phyloP scores from a whole-genome alignment of 257 asterid species.

The Solanum bulbocastanum region DNA sequence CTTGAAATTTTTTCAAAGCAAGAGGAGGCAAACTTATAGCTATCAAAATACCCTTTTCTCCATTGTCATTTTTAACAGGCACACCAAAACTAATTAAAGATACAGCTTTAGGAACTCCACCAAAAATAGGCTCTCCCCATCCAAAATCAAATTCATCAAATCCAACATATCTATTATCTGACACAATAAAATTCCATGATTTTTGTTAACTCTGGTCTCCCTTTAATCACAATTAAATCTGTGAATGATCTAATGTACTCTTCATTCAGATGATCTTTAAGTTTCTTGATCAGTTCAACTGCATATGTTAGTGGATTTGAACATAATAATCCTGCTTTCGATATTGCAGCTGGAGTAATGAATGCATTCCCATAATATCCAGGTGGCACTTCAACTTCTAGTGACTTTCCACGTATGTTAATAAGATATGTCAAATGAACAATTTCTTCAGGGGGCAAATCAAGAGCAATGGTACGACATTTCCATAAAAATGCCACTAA shows the following conservation, averaged over 20 bases:
- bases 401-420: background rate
- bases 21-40: background rate
- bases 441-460: background rate
- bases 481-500: slow-evolving; percentile 3
- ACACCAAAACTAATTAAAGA: background rate
- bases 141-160: background rate
- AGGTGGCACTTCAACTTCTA: background rate
- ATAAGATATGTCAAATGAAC: background rate
- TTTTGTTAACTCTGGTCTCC: background rate
- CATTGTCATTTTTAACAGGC: background rate
- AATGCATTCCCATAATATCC: slow-evolving; percentile 17
- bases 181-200: background rate
- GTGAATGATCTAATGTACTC: slow-evolving; percentile 6
- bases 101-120: background rate
- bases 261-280: background rate
- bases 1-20: background rate
- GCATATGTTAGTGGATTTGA: background rate
- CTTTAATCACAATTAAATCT: slow-evolving; percentile 5
- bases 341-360: background rate
- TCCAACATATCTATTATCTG: background rate
- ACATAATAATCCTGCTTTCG: background rate
- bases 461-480: slow-evolving; percentile 6
- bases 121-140: background rate
- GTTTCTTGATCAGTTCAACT: background rate
- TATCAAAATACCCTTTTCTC: background rate